Percentiles rank a stretch among this genome's conserved stretches.
These are phyloP conservation scores for Salicornia ramosissima DNA, from an alignment of 148 eudicot genomes.

Conservation along the genomic window DNA sequence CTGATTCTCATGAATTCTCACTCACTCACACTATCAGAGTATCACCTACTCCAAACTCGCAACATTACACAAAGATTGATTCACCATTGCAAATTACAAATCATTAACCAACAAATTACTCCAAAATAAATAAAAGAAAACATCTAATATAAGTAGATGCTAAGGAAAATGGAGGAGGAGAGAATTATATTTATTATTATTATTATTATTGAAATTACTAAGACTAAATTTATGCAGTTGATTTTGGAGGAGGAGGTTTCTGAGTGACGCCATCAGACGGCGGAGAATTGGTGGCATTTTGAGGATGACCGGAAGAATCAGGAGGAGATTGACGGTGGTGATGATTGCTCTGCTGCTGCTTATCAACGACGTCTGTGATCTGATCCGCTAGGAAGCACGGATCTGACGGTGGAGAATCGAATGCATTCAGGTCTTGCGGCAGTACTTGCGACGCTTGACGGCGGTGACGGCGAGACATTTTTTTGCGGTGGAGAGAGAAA, in stretches of 20 bases:
- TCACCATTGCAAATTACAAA: neutral
- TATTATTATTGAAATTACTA: neutral
- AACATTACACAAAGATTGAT: slow-evolving; percentile 4
- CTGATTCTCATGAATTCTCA: too few relatives aligned
- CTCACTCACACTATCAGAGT: neutral
- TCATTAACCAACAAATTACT: neutral
- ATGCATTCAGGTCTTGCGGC: neutral
- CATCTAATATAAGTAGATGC: neutral
- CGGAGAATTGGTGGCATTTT: neutral
- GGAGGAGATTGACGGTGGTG: neutral
- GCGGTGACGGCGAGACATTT: slow-evolving; percentile 25
- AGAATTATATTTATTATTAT: slow-evolving; percentile 3
- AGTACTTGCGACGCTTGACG: slow-evolving; percentile 12
- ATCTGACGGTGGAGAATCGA: slow-evolving; percentile 6
- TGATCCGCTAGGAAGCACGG: neutral
- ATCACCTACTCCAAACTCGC: neutral
- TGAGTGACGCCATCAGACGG: neutral
- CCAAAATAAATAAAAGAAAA: neutral
- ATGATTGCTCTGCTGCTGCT: neutral
- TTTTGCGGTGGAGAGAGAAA: slow-evolving; percentile 13
- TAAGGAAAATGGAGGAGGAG: neutral
- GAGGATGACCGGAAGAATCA: neutral
- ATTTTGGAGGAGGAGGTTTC: neutral
- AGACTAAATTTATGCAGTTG: slow-evolving; percentile 1
- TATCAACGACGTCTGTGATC: slow-evolving; percentile 11